These are phyloP conservation scores for Fusarium sp. DNA, from an alignment of 2,329 filamentous ascomycete genomes.

Conservation along the genomic window DNA sequence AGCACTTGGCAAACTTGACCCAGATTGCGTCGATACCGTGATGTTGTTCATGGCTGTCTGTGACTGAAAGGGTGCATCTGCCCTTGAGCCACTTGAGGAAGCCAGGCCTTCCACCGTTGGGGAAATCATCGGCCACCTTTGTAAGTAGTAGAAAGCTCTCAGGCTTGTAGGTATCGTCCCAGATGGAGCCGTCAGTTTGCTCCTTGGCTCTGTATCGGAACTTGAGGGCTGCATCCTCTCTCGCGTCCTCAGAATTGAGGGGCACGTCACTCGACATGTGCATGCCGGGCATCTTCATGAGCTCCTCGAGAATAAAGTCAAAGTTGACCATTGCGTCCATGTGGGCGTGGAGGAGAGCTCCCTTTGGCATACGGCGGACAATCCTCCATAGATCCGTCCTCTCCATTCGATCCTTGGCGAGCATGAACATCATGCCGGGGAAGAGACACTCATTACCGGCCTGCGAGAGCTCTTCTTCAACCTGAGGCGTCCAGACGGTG, in stretches of 20 bases:
- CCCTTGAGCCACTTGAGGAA: constrained; percentile 83
- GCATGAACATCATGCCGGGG: constrained; percentile 92
- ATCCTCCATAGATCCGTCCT: constrained; percentile 87
- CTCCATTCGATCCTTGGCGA: constrained; percentile 89
- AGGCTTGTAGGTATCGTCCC: constrained; percentile 71
- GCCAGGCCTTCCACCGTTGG: constrained; percentile 73
- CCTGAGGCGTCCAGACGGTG: constrained; percentile 79
- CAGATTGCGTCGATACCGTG: constrained; percentile 87
- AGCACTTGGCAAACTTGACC: constrained; percentile 81
- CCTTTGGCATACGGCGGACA: constrained; percentile 88
- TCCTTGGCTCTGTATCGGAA: constrained; percentile 70
- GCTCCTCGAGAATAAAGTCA: constrained; percentile 79
- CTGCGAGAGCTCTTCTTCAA: constrained; percentile 76
- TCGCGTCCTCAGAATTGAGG: constrained; percentile 64
- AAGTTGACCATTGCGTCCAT: constrained; percentile 92
- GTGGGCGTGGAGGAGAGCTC: constrained; percentile 85
- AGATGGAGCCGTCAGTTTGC: constrained; percentile 65
- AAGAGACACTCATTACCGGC: constrained; percentile 73
- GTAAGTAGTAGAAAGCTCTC: constrained; percentile 67
- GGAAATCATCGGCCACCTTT: constrained; percentile 78
- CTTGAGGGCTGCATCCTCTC: constrained; percentile 64
- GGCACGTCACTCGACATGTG: constrained; percentile 72
- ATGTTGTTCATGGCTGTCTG: constrained; percentile 82
- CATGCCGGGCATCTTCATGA: constrained; percentile 78
- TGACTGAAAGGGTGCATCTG: constrained; percentile 76